A percentile compares a stretch with the other conserved stretches of the same genome.
These are phyloP conservation scores for Amanita phalloides DNA, from an alignment of 768 basidiomycete genomes.

Conservation along the genomic window DNA sequence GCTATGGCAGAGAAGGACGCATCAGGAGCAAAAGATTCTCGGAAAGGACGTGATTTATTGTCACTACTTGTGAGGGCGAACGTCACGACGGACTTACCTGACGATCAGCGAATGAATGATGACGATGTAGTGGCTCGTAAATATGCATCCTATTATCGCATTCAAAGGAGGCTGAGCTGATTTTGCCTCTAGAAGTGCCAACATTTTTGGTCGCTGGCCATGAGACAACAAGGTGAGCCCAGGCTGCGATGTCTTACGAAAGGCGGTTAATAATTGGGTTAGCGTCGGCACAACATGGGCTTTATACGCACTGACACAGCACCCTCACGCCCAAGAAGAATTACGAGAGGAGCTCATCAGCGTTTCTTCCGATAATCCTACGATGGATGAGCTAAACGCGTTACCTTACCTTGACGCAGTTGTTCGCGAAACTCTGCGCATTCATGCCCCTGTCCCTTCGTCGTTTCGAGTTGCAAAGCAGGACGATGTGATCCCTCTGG, in stretches of 20 bases:
- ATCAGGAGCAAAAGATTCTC: slow-evolving; percentile 17
- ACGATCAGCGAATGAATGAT: slow-evolving; percentile 45
- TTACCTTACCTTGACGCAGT: slow-evolving; percentile 65
- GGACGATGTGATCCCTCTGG: slow-evolving; percentile 44
- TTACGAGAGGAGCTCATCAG: slow-evolving; percentile 48
- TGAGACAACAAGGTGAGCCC: slow-evolving; percentile 38
- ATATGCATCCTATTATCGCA: slow-evolving; percentile 10
- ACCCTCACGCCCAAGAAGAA: slow-evolving; percentile 37
- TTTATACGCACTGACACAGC: slow-evolving; percentile 40
- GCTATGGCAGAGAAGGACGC: slow-evolving; percentile 15
- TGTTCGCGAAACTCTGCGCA: slow-evolving; percentile 47
- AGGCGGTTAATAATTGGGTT: neutral
- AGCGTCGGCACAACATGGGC: slow-evolving; percentile 47
- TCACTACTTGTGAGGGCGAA: slow-evolving; percentile 55
- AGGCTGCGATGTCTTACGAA: no score
- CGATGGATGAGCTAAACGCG: slow-evolving; percentile 58
- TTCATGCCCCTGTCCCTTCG: slow-evolving; percentile 39
- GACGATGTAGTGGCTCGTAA: slow-evolving; percentile 48
- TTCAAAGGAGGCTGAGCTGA: neutral
- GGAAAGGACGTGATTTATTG: slow-evolving; percentile 42
- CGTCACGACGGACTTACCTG: slow-evolving; percentile 47
- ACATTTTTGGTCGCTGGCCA: slow-evolving; percentile 54
- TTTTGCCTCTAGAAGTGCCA: slow-evolving; percentile 34
- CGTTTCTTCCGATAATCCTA: slow-evolving; percentile 43
- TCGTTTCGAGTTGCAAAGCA: slow-evolving; percentile 33